These are phyloP conservation scores for Arctium lappa DNA, from an alignment of 129 eudicot species.

Conservation along the genomic window DNA sequence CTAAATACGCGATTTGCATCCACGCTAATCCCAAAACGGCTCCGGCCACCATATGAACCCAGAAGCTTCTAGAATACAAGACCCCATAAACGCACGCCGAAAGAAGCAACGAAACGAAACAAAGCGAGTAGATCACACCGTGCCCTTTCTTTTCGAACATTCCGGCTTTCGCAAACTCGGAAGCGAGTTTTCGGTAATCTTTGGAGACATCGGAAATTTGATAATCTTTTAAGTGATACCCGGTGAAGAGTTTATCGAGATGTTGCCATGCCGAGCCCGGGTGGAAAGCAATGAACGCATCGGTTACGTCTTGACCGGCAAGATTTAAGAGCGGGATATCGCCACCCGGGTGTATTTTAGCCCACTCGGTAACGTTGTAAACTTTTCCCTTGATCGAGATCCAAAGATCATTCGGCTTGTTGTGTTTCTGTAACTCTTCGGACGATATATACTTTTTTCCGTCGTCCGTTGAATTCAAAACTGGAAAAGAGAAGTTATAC, in stretches of 20 bases:
- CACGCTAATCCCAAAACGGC: conserved; percentile 36
- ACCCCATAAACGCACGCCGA: conserved; percentile 30
- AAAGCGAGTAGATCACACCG: conserved; percentile 35
- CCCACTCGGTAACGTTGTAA: conserved; percentile 40
- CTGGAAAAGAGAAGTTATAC: conserved; percentile 1
- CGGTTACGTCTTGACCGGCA: conserved; percentile 40
- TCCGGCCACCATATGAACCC: conserved; percentile 31
- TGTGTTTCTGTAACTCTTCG: conserved; percentile 34
- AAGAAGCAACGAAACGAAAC: conserved; percentile 31
- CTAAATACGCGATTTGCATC: conserved; percentile 39
- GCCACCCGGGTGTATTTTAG: conserved; percentile 44
- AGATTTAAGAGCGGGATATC: conserved; percentile 34
- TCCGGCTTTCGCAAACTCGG: conserved; percentile 40
- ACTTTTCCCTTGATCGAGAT: conserved; percentile 38
- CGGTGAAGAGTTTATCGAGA: conserved; percentile 32
- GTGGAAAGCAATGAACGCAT: conserved; percentile 40
- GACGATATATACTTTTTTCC: conserved; percentile 36
- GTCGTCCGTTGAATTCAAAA: conserved; percentile 18
- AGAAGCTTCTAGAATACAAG: conserved; percentile 22
- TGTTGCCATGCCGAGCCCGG: conserved; percentile 40
- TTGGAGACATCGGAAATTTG: conserved; percentile 31
- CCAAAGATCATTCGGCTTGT: conserved; percentile 35
- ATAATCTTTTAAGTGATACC: conserved; percentile 30
- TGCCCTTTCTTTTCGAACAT: conserved; percentile 44
- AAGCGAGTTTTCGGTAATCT: conserved; percentile 39